phyloP scores from a whole-genome alignment of 495 filamentous ascomycete species.

The Podospora bellae-mahoneyi region DNA sequence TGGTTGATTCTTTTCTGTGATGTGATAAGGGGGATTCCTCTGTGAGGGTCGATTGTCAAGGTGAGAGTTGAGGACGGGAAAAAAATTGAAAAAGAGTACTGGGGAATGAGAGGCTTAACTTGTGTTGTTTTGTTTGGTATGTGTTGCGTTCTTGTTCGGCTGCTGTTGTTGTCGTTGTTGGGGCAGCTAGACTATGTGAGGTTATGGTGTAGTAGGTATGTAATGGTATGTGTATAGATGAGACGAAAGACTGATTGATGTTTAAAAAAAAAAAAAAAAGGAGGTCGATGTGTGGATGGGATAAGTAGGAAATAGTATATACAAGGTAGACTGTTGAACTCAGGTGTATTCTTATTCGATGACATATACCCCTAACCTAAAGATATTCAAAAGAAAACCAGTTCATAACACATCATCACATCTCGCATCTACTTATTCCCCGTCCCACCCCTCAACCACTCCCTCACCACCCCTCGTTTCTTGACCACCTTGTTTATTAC shows the following conservation, averaged over 20 bases:
- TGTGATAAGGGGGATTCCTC: not conserved
- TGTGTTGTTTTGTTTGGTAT: not conserved
- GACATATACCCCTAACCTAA: not conserved
- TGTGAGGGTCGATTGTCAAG: not conserved
- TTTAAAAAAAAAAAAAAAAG: not conserved
- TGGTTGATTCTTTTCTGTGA: not conserved
- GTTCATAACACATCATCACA: not conserved
- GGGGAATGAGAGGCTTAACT: not conserved
- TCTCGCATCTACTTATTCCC: not conserved
- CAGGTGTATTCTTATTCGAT: not conserved
- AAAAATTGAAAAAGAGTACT: not conserved
- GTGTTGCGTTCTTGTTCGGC: not conserved
- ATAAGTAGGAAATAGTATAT: not conserved
- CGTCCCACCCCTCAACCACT: slow-evolving; percentile 2
- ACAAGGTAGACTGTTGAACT: not conserved
- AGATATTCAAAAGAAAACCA: not conserved
- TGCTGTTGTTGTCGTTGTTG: not conserved
- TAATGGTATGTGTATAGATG: not conserved
- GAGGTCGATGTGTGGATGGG: too few relatives aligned
- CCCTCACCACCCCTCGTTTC: not conserved
- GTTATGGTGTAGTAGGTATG: not conserved
- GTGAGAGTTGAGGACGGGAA: not conserved
- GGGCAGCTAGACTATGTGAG: not conserved
- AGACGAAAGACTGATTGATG: not conserved
- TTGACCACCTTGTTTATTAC: not conserved